Base-by-base conservation (phyloP, 2,329 filamentous ascomycete genomes). In the Neoarthrinium moseri region DNA sequence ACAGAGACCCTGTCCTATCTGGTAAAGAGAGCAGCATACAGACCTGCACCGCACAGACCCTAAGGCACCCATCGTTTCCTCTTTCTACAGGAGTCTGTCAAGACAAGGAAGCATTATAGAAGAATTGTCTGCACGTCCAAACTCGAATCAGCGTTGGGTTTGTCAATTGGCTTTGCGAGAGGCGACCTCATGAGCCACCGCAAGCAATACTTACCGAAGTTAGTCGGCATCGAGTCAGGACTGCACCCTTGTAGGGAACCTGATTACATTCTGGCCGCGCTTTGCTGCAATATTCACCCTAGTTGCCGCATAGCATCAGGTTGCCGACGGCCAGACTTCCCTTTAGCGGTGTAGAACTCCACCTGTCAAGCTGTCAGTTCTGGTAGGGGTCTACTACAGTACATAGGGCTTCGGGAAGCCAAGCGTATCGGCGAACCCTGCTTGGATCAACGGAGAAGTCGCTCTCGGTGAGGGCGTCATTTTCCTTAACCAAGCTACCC, bases 241-340 rank as follows among this genome's bases (percentile, higher is more conserved):
- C n/a, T n/a, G n/a, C n/a, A n/a, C n/a, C n/a, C n/a, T n/a, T n/a
- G n/a, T n/a, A n/a, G n/a, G n/a, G n/a, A n/a, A n/a, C n/a, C n/a
- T n/a, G n/a, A n/a, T 29, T 29, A 29, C 26, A 20, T 17, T 30
- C 17, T 33, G 17, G 27, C 39, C 39, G 39, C 39, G 39, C 39
- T 43, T 43, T 32, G 39, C 29, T 32, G 15, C 8, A 23, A 43
- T 43, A 43, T 23, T 38, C 2, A 38, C n/a, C 20, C 12, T 24
- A 34, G n/a, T 27, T n/a, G 37, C 11, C 38, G n/a, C 23, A 13
- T n/a, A 29, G 30, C 18, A n/a, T n/a, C 29, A 13, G 13, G 15
- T 41, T 20, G 15, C n/a, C 20, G 23, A 12, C 10, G 18, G 37
- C 8, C 17, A 18, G 12, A 35, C 11, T 8, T 35, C n/a, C 26